A percentile compares a stretch with the other conserved stretches of the same genome.
These are phyloP conservation scores for Chaetomium sp. DNA, from an alignment of 2,329 filamentous ascomycete genomes.

Conservation along the genomic window DNA sequence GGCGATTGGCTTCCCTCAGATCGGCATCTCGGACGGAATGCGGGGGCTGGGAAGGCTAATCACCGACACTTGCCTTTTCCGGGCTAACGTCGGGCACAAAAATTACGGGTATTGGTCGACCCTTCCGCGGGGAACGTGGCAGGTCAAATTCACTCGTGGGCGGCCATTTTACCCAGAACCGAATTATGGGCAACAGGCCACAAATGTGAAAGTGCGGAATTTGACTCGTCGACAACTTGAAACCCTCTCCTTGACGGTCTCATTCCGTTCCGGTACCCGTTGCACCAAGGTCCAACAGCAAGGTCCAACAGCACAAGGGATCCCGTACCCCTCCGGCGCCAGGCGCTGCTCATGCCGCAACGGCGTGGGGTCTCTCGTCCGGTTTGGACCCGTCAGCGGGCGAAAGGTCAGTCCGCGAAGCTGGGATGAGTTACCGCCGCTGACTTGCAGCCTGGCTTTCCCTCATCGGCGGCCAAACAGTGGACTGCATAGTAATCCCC, in stretches of 20 bases:
- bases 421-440: not conserved
- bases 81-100: constrained; percentile 21
- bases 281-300: not conserved
- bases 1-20: constrained; percentile 13
- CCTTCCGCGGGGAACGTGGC: constrained; percentile 7
- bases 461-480: not conserved
- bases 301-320: no score
- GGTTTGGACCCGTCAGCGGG: constrained; percentile 7
- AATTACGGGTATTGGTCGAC: constrained; percentile 20
- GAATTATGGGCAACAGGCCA: not conserved
- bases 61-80: constrained; percentile 23
- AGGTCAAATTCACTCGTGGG: not conserved
- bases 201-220: not conserved
- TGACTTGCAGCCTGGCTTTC: not conserved
- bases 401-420: constrained; percentile 6
- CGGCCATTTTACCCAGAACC: not conserved
- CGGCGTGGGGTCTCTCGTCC: no score
- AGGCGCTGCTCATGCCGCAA: no score
- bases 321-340: no score
- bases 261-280: not conserved
- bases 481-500: not conserved
- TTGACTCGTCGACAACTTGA: not conserved
- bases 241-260: not conserved
- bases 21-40: constrained; percentile 26
- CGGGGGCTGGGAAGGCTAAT: constrained; percentile 23